Evolutionary conservation across 2,329 filamentous ascomycete species (phyloP), one percentile per base, ranked within the genome.

Genomic region (Colletotrichum sp.): DNA sequence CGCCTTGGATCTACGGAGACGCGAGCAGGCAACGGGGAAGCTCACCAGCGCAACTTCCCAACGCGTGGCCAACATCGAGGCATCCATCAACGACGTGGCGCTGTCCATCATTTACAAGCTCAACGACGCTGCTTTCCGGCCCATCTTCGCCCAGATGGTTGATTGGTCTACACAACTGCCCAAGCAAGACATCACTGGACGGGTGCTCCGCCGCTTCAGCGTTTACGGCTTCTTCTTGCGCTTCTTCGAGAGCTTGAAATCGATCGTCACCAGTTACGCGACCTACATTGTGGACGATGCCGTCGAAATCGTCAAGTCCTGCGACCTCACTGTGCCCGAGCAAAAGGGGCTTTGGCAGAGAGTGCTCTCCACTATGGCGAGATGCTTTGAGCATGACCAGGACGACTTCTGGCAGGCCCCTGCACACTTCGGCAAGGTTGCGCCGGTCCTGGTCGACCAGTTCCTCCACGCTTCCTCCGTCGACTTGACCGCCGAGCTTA

Each of bases 381-480:
- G 92, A 79, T 94, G 92, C 80, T 98, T 99, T 82, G 90, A 94
- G 84, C 92, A 98, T 83, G 97, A 99, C 82, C 95, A 98, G 85
- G 96, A 98, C 83, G 94, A 96, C 84, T 99, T 98, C 88, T 99
- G 96, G 96, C 96, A 98, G 88, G 92, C 95, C 1, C 96, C 97
- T 0, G 91, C 94, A 1, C 96, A 98, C 86, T 98, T 98, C 82
- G 89, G 89, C 73, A 91, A 91, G 32, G 92, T 98, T 52, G 91
- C 92, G 16, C 88, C 89, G 1, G 92, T 94, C 4, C 88, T 99
- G 34, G 89, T 95, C 77, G 86, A 89, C 28, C 95, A 98, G 76
- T 91, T 93, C 78, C 80, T 87, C 55, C 85, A 88, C 78, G 91
- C 88, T 62, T 83, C 84, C 8, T 82, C 81, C 8, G 80, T 87